Evolutionary conservation across 192 early-diverging fungal species (phyloP).

Genomic region (Jimgerdemannia flammicorona): DNA sequence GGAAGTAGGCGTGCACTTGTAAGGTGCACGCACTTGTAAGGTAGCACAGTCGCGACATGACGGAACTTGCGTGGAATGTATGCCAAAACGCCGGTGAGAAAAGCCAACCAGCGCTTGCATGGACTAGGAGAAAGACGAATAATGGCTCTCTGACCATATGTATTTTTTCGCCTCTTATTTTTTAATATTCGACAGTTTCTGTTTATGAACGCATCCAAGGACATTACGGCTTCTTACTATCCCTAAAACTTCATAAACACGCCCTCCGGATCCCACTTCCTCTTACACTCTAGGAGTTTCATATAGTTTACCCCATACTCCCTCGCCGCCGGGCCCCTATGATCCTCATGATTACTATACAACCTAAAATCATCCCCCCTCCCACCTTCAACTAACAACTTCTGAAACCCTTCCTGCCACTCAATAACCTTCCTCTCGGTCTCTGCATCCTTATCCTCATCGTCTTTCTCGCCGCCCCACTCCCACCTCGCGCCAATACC

Average conservation of each 20-base stretch:
- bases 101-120: too few species aligned
- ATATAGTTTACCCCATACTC: conserved; percentile 19
- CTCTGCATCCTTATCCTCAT: neutral
- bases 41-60: too few species aligned
- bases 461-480: neutral
- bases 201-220: too few species aligned
- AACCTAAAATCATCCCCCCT: conserved; percentile 13
- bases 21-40: too few species aligned
- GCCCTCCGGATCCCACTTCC: conserved; percentile 14
- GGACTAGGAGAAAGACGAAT: too few species aligned
- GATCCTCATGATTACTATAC: conserved; percentile 23
- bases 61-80: too few species aligned
- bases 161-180: too few species aligned
- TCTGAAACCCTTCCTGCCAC: conserved; percentile 14
- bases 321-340: conserved; percentile 8
- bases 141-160: too few species aligned
- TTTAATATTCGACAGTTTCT: too few species aligned
- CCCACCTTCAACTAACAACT: conserved; percentile 6
- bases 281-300: conserved; percentile 14
- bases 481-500: conserved; percentile 16
- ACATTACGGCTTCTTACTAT: neutral
- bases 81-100: too few species aligned
- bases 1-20: too few species aligned
- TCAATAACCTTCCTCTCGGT: neutral
- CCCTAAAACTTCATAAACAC: conserved; percentile 7